These are phyloP conservation scores for Pseudopithomyces chartarum DNA, from an alignment of 2,329 filamentous ascomycete genomes.

Conservation along the genomic window DNA sequence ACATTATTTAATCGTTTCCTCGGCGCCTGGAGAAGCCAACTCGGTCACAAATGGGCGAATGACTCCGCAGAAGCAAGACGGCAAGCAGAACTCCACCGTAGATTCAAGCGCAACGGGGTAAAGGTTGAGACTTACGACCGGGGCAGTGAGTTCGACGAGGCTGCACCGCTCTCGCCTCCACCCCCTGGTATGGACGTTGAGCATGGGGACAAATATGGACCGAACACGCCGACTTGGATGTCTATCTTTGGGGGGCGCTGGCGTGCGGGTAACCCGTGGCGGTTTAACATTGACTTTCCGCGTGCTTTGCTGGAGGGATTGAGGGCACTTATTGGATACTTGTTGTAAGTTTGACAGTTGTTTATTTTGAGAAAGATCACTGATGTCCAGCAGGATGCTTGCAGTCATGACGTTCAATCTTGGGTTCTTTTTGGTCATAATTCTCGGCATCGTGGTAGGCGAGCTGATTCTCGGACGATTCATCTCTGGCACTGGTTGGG, in stretches of 20 bases:
- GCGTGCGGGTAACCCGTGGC: constrained; percentile 1
- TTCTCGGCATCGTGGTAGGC: neutral
- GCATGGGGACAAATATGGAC: neutral
- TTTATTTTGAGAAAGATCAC: neutral
- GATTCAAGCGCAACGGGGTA: neutral
- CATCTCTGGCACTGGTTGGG: constrained; percentile 1
- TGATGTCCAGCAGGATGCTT: constrained; percentile 1
- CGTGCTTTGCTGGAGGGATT: constrained; percentile 2
- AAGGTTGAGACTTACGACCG: neutral
- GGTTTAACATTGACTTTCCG: neutral
- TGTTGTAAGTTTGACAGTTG: neutral
- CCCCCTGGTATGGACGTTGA: neutral
- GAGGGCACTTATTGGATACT: constrained; percentile 1
- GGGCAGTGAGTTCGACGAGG: neutral
- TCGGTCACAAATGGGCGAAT: constrained; percentile 5
- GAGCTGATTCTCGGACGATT: neutral
- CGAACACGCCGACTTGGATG: neutral
- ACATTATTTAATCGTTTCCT: constrained; percentile 5
- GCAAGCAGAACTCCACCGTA: neutral
- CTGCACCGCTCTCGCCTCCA: neutral
- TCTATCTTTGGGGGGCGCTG: constrained; percentile 1
- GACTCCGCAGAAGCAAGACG: neutral
- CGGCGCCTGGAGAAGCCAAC: constrained; percentile 5
- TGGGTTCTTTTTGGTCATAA: neutral
- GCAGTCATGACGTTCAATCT: constrained; percentile 5